A percentile compares a stretch with the other conserved stretches of the same genome.
Conservation (phyloP, 306 rosid genomes). For the Cicer judaicum region DNA sequence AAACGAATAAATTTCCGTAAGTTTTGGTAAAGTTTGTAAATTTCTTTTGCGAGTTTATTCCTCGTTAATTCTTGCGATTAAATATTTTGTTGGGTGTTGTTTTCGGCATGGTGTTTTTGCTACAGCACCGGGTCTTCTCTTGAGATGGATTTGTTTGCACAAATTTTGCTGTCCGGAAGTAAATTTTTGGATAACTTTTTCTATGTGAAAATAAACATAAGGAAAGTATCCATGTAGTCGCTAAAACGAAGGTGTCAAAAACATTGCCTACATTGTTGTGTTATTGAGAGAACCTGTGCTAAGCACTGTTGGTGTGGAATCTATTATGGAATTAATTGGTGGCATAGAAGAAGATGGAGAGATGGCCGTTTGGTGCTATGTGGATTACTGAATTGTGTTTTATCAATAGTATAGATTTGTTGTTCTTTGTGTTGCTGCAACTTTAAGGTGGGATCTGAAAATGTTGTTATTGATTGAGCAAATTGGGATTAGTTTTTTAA, state of each 20-base stretch:
- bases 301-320: background rate
- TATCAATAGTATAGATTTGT: background rate
- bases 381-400: background rate
- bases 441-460: background rate
- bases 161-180: background rate
- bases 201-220: background rate
- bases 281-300: background rate
- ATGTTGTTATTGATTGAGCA: slow-evolving; percentile 4
- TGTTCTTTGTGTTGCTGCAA: background rate
- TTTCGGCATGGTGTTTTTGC: background rate
- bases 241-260: background rate
- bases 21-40: no score
- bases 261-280: background rate
- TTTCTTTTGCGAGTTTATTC: no score
- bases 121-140: background rate
- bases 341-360: slow-evolving; percentile 1
- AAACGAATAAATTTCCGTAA: no score
- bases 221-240: background rate
- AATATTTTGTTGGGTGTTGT: background rate
- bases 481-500: background rate
- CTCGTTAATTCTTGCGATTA: background rate
- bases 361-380: background rate
- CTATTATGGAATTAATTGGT: background rate
- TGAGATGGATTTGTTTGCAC: background rate
- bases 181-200: background rate